Conservation (phyloP, 176 grass and related monocot genomes). For the Oropetium thomaeum region DNA sequence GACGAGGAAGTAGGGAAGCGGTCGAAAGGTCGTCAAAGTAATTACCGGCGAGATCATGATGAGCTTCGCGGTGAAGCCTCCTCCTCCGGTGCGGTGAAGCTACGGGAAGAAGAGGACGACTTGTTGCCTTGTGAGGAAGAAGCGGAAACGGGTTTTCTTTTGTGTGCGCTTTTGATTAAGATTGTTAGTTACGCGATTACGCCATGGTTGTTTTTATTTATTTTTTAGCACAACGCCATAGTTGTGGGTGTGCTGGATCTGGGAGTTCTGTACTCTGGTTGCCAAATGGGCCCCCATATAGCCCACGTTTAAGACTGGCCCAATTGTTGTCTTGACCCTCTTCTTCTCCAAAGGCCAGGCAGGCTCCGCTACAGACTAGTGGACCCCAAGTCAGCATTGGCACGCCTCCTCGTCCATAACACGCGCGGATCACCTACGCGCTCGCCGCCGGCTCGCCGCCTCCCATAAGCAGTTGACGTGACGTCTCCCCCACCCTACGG, state of each 20-base stretch:
- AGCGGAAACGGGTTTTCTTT: background rate
- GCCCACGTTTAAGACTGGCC: background rate
- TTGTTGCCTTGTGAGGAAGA: background rate
- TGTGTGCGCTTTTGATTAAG: conserved; percentile 14
- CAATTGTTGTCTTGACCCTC: background rate
- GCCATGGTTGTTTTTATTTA: too few relatives aligned
- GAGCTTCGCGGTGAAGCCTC: conserved; percentile 42
- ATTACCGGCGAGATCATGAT: conserved; percentile 79
- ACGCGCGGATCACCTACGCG: conserved; percentile 6
- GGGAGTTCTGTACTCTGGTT: background rate
- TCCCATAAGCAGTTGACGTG: conserved; percentile 21
- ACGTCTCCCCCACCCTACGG: background rate
- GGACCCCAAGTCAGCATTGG: conserved; percentile 29
- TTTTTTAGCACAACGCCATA: too few relatives aligned
- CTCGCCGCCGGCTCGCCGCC: conserved; percentile 36
- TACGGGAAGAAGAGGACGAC: conserved; percentile 23
- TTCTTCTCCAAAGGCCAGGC: conserved; percentile 9
- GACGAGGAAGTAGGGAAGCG: background rate
- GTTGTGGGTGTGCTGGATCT: background rate
- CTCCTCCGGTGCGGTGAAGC: conserved; percentile 42
- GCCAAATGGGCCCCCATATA: background rate
- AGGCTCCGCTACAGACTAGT: background rate
- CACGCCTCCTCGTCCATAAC: background rate
- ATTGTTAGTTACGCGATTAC: conserved; percentile 20
- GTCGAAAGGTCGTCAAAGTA: background rate